Base-by-base conservation (phyloP, 169 alveolate species). In the Cyclospora cayetanensis region DNA sequence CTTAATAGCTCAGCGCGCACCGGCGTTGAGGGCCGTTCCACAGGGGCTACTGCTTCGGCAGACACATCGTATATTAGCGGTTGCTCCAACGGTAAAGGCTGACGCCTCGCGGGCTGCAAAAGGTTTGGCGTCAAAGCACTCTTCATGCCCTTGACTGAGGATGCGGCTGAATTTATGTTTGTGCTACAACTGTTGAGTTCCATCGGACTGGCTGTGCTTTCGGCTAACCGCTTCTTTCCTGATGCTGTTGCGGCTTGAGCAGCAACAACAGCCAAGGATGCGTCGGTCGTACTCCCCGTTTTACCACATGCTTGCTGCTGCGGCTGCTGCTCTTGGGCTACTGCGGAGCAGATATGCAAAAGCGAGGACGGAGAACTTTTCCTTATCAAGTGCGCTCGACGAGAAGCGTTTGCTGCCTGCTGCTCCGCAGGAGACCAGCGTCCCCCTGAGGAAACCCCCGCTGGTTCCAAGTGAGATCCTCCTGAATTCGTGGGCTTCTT, bases 401-500 rank as follows among this genome's bases (percentile, higher is more conserved):
- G 85, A 42, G 85, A 74, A 74, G 85, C 85, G 31, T 74, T 63
- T 37, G 85, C 85, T 22, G 85, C 85, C 65, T 74, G 85, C 65
- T 74, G 53, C 65, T 63, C 85, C 15, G 85, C 85, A 12, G 85
- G 85, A 41, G 85, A 74, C 85, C 53, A 52, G 29, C 85, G 85
- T 11, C 85, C 85, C n/a, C 60, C 20, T 15, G 60, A 12, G 20
- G 60, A 12, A 46, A 22, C 20, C 60, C 11, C 37, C 34, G 0
- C 52, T 68, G 50, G 0, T 20, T 12, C 31, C 46, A 12, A 25
- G 50, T 0, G 22, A 35, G 52, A 4, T 15, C 3, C 31, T 29
- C 39, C 29, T 20, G 22, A 37, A 34, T 37, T 68, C 52, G 22
- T 50, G 31, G 22, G 29, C 34, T 43, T 43, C 29, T 27, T 35